These are phyloP conservation scores for Xanthoconium separans DNA, from an alignment of 1,284 basidiomycete genomes.

Conservation along the genomic window DNA sequence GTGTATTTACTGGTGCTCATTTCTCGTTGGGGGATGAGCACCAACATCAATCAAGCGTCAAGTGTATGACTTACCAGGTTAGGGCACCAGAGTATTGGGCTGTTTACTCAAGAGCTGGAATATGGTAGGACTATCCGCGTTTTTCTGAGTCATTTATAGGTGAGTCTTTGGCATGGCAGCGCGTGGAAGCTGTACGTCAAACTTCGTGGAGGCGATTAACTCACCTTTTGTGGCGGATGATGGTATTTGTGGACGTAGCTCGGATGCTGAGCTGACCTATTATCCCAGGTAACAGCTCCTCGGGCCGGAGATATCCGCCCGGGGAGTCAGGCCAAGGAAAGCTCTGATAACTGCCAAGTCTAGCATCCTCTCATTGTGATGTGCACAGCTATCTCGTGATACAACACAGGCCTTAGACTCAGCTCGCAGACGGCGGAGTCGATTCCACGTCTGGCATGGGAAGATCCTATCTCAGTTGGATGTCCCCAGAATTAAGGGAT, in stretches of 20 bases:
- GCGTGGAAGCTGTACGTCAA: background rate
- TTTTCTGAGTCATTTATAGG: constrained; percentile 11
- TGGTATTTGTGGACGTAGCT: background rate
- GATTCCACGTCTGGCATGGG: background rate
- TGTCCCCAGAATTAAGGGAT: background rate
- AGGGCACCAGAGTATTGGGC: too few species aligned
- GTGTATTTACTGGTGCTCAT: constrained; percentile 20
- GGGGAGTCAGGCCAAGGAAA: background rate
- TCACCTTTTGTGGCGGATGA: background rate
- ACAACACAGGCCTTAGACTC: background rate
- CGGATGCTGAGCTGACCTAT: background rate
- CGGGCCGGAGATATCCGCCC: background rate
- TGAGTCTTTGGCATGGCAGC: background rate
- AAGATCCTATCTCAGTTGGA: background rate
- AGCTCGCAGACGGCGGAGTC: background rate
- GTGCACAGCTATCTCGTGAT: background rate
- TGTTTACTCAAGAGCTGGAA: background rate
- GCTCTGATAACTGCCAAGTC: background rate
- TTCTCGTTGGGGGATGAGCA: constrained; percentile 10
- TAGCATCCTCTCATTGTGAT: background rate
- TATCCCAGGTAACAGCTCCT: background rate
- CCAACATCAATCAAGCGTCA: background rate
- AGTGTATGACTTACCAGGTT: background rate
- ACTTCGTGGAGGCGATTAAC: background rate
- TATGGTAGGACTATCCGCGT: background rate